phyloP scores from a whole-genome alignment of 305 asterid species.

The Solanum hybrid region DNA sequence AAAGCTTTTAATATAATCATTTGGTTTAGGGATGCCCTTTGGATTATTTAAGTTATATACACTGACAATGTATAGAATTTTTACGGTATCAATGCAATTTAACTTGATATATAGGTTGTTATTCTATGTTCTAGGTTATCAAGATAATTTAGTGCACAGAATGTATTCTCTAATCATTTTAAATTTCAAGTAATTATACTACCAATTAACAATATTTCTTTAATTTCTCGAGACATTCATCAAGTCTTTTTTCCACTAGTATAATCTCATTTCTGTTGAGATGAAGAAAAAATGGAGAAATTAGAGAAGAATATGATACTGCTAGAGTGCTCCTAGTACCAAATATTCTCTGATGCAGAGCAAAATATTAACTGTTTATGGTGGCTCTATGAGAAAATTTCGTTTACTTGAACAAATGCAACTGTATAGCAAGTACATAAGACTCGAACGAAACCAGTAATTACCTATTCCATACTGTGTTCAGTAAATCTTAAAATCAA shows the following conservation, averaged over 20 bases:
- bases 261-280: not conserved
- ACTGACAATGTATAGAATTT: not conserved
- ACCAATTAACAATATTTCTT: not conserved
- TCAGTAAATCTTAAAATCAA: not conserved
- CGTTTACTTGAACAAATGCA: not conserved
- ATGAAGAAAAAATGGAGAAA: not conserved
- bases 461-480: not conserved
- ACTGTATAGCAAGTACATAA: not conserved
- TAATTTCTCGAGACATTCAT: not conserved
- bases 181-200: not conserved
- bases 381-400: not conserved
- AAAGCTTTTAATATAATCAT: conserved; percentile 6
- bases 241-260: not conserved
- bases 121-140: not conserved
- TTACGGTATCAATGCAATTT: not conserved
- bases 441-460: not conserved
- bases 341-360: not conserved
- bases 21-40: not conserved
- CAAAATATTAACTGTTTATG: not conserved
- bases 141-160: not conserved
- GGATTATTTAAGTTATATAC: not conserved
- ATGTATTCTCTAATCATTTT: not conserved
- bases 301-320: not conserved
- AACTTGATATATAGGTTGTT: not conserved
- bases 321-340: not conserved